phyloP scores from a whole-genome alignment of 441 rosid genomes.

The Populus hybrid region DNA sequence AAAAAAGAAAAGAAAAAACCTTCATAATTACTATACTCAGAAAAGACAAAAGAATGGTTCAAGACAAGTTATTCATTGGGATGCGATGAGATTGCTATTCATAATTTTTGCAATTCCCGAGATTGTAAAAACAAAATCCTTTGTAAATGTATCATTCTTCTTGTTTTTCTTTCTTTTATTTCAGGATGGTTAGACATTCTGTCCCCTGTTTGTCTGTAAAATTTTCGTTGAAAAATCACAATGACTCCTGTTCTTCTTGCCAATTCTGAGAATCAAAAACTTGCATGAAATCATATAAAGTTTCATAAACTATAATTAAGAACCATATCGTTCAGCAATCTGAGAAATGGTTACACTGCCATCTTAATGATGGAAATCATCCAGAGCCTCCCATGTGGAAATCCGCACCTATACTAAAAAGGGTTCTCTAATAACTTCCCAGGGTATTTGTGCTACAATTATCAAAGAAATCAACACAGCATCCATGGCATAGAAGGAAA shows the following conservation, averaged over 20 bases:
- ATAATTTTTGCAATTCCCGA: no score
- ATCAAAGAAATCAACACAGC: constrained; percentile 2
- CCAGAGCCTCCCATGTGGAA: background rate
- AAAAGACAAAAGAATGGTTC: no score
- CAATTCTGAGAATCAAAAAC: background rate
- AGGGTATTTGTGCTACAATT: background rate
- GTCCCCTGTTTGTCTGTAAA: background rate
- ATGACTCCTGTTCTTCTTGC: background rate
- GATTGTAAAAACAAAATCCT: no score
- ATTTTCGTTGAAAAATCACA: background rate
- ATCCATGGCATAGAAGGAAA: background rate
- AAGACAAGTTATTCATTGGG: no score
- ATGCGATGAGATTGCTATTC: no score
- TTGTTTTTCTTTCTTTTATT: no score
- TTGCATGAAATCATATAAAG: background rate
- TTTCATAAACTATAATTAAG: no score
- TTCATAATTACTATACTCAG: no score
- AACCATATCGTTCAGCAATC: background rate
- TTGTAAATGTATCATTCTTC: no score
- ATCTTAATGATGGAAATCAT: background rate
- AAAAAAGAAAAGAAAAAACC: no score
- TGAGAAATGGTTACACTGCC: background rate
- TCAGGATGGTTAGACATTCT: no score
- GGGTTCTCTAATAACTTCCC: background rate
- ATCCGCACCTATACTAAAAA: background rate